Conservation (phyloP, 352 stramenopile genomes). For the Pythium dissimile region DNA sequence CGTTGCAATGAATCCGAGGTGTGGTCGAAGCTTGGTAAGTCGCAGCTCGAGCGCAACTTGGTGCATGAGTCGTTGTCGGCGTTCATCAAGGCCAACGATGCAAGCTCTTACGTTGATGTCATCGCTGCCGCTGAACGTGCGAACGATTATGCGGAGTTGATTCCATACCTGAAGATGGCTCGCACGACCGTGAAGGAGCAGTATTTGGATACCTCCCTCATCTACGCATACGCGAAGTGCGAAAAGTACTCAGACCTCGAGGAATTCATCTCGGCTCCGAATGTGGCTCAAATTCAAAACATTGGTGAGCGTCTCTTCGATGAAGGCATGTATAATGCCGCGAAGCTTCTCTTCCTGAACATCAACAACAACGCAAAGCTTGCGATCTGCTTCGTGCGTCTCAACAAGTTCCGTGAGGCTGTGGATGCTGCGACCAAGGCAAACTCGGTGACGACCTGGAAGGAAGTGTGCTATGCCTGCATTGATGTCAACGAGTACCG, state of each 20-base stretch:
- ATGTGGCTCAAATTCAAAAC: constrained; percentile 99
- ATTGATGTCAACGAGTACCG: constrained; percentile 98
- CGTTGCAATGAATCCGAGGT: constrained; percentile 98
- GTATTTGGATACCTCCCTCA: constrained; percentile 98
- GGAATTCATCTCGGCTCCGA: constrained; percentile 98
- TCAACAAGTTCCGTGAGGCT: constrained; percentile 98
- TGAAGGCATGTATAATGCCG: constrained; percentile 98
- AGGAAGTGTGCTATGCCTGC: constrained; percentile 99
- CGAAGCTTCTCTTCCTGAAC: constrained; percentile 98
- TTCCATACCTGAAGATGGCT: constrained; percentile 99
- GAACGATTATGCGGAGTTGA: constrained; percentile 96
- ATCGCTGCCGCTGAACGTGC: constrained; percentile 96
- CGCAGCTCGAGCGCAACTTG: constrained; percentile 95
- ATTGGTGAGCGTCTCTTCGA: constrained; percentile 98
- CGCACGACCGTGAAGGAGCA: constrained; percentile 99
- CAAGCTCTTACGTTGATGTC: constrained; percentile 96
- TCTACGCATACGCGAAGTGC: constrained; percentile 99
- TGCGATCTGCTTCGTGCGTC: constrained; percentile 98
- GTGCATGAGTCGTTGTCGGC: constrained; percentile 97
- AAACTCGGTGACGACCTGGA: constrained; percentile 99
- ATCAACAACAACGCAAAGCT: constrained; percentile 99
- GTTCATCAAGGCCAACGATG: constrained; percentile 99
- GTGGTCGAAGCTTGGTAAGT: constrained; percentile 98
- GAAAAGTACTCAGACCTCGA: constrained; percentile 99
- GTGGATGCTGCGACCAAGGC: constrained; percentile 99